Evolutionary conservation across 371 early-diverging fungal genomes (phyloP).

Genomic region (Mortierella sp.): DNA sequence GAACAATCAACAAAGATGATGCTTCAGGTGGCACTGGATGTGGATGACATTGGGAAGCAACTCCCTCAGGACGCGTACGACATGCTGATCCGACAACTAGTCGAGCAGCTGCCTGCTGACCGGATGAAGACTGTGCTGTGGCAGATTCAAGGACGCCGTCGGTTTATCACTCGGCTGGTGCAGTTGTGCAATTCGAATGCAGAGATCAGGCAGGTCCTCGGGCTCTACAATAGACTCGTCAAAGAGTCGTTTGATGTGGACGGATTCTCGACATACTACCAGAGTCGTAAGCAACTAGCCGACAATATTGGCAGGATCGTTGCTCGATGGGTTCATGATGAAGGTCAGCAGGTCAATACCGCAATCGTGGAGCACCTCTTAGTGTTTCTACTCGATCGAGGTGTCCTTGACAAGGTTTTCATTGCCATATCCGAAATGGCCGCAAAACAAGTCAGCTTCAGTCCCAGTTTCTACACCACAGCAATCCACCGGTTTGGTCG

Average conservation of each 20-base stretch:
- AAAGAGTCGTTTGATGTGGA: conserved; percentile 38
- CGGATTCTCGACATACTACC: conserved; percentile 36
- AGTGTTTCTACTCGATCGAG: conserved; percentile 37
- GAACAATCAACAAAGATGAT: conserved; percentile 49
- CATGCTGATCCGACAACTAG: conserved; percentile 22
- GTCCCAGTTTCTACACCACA: conserved; percentile 29
- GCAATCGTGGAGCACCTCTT: conserved; percentile 30
- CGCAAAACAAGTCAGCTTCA: conserved; percentile 24
- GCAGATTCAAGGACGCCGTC: conserved; percentile 50
- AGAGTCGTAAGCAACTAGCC: conserved; percentile 32
- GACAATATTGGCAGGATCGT: conserved; percentile 11
- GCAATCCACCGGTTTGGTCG: conserved; percentile 50
- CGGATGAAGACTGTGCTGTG: conserved; percentile 29
- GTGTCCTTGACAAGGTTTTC: conserved; percentile 28
- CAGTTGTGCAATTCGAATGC: conserved; percentile 39
- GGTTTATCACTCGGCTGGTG: conserved; percentile 33
- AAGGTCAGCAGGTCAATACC: conserved; percentile 6
- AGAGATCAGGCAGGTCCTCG: conserved; percentile 35
- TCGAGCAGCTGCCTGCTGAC: conserved; percentile 37
- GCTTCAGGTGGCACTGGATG: conserved; percentile 50
- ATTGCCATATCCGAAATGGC: conserved; percentile 8
- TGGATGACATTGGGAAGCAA: conserved; percentile 41
- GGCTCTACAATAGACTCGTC: conserved; percentile 24
- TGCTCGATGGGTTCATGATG: conserved; percentile 26
- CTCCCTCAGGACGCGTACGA: conserved; percentile 41